Evolutionary conservation across 1,139 yeast genomes (phyloP).

Genomic region (Sugiyamaella novakii): DNA sequence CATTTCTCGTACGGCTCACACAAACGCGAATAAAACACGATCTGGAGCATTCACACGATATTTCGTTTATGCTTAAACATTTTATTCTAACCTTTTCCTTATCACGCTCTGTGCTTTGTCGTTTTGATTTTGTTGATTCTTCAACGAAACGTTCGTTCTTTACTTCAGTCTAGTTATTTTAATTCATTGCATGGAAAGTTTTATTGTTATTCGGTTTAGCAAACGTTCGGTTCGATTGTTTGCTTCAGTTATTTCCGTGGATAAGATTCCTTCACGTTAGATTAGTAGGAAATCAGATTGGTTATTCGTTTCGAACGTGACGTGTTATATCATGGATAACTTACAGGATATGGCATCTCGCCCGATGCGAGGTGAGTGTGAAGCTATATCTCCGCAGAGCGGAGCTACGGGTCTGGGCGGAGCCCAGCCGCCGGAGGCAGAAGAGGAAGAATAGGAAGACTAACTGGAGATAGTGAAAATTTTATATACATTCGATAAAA

Average conservation of each 20-base stretch:
- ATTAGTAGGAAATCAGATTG: no score
- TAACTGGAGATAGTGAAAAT: constrained; percentile 37
- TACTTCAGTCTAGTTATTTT: not conserved
- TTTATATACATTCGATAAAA: constrained; percentile 42
- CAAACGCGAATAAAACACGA: constrained; percentile 17
- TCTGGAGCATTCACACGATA: constrained; percentile 3
- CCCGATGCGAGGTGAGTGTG: constrained; percentile 29
- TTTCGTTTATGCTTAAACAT: no score
- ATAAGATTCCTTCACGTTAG: no score
- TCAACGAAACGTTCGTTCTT: not conserved
- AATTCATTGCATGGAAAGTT: not conserved
- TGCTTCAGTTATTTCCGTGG: no score
- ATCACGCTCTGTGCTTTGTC: constrained; percentile 6
- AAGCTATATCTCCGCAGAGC: not conserved
- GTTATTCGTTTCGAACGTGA: no score
- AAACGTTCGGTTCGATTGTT: no score
- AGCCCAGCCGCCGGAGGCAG: constrained; percentile 3
- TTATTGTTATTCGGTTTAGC: no score
- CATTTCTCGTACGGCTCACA: constrained; percentile 6
- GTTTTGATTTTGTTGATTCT: not conserved
- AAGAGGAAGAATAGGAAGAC: constrained; percentile 4
- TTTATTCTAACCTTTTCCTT: no score
- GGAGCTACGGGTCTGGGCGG: constrained; percentile 1
- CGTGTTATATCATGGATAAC: constrained; percentile 20
- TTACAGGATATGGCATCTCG: constrained; percentile 27